Base-by-base conservation (phyloP, 2,329 filamentous ascomycete species). In the Apiospora malaysiana region DNA sequence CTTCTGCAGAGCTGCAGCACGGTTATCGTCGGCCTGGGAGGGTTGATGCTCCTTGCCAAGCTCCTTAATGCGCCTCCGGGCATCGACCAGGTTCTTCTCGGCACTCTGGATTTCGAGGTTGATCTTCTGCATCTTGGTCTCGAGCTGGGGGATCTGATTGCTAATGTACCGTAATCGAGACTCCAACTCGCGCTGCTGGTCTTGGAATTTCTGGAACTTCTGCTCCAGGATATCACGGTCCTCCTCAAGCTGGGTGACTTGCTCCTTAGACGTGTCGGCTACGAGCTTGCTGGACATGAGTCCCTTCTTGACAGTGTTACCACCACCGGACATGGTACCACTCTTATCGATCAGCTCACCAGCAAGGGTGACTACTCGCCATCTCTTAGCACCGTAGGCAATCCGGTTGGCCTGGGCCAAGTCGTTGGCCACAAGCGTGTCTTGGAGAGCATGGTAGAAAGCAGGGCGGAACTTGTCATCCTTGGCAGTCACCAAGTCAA, bases 301-400 rank as follows among this genome's bases (percentile, higher is more conserved):
- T 0, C 97, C 97, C 78, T 92, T 94, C 76, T 95, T 95, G 70
- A 96, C 93, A 21, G 93, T 93, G 65, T 90, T 95, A 70, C 96
- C 96, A 86, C 96, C 96, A 85, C 96, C 96, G 71, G 94, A 97
- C 96, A 99, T 98, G 46, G 96, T 98, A 86, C 96, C 96, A 0
- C 95, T 98, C 80, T 97, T 97, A 83, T 99, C 96, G 75, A 99
- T 98, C 69, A 99, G 88, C 81, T 98, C 95, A 67, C 96, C 96
- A 72, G 95, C 94, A 2, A 99, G 88, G 0, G 96, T 99, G 51
- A 99, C 96, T 3, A 99, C 96, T 74, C 96, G 91, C 96, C 96
- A 99, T 81, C 96, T 87, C 84, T 91, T 93, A 65, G 93, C 93
- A 56, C 96, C 95, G 77, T 98, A 99, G 9, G 96, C 96, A 75